Base-by-base conservation (phyloP, 768 basidiomycete species). In the Mycena olivaceomarginata region DNA sequence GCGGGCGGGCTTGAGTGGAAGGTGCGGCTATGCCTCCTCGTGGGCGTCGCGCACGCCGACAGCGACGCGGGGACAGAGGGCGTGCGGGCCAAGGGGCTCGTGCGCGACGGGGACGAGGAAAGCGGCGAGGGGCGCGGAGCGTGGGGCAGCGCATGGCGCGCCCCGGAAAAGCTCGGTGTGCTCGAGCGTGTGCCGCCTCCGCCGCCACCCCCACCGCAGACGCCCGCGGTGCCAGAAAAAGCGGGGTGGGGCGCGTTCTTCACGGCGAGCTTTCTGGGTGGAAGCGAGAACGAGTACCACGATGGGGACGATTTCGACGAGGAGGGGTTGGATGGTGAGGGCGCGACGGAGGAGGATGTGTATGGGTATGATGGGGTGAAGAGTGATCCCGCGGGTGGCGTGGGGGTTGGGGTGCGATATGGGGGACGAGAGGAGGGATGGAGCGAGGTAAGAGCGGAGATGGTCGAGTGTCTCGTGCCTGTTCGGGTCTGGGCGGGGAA, bases 391-490 rank as follows among this genome's bases (percentile, higher is more conserved):
- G 89, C 81, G 1, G 91, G 91, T 15, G 90, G 90, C 12, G 90
- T 92, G 9, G 91, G 90, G n/a, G 83, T 85, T 63, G 88, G 90
- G 5, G 89, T 91, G 39, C 89, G 89, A 68, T 90, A 86, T 84
- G 89, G 87, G 6, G 92, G 90, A 0, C 86, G 85, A n/a, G 92
- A 92, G 74, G 89, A 88, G 7, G 93, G 88, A 1, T 97, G 95
- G 96, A 81, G 81, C 70, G 93, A 93, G 74, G 90, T 95, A 13
- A 88, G 84, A 81, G 89, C 94, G 37, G 97, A 99, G 90, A 95
- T 94, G 75, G 97, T 99, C 20, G 98, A 98, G 84, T 98, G 97
- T 81, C 96, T 97, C 84, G 95, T 99, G 57, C 96, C 96, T 22
- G 92, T 99, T 72, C 92, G 85, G 79, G 94, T 98, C 1, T 97